Conservation (phyloP, 257 asterid species). For the Solanum medicagineum region DNA sequence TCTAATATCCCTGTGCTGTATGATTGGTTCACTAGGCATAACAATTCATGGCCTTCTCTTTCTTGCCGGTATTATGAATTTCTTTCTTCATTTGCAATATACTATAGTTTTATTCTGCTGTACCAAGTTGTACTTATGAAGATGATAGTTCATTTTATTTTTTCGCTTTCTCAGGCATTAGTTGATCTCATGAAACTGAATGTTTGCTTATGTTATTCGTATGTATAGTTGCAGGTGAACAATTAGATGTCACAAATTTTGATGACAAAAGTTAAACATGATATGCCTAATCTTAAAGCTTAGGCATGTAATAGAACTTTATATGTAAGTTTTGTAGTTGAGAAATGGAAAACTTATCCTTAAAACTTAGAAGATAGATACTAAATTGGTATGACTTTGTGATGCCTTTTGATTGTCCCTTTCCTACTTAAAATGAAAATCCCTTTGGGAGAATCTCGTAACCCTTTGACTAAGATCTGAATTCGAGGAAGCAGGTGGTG, state of each 20-base stretch:
- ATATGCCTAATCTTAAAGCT: neutral
- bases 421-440: neutral
- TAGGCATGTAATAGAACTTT: neutral
- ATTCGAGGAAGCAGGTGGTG: neutral
- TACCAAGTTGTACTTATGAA: slow-evolving; percentile 2
- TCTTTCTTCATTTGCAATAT: neutral
- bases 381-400: neutral
- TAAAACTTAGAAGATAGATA: neutral
- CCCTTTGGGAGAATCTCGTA: neutral
- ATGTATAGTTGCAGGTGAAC: neutral
- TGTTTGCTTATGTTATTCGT: neutral
- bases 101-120: neutral
- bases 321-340: neutral
- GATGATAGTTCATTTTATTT: slow-evolving; percentile 9
- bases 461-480: neutral
- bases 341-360: neutral
- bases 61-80: slow-evolving; percentile 42
- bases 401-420: neutral
- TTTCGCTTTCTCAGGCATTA: neutral
- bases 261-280: neutral
- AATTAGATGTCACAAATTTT: neutral
- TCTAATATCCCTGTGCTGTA: slow-evolving; percentile 5
- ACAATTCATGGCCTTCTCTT: slow-evolving; percentile 53
- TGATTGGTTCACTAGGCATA: slow-evolving; percentile 66
- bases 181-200: neutral